Percentiles rank a stretch among this genome's conserved stretches.
Evolutionary conservation across 345 rosid species (phyloP).

Genomic region (Brassica rapa): DNA sequence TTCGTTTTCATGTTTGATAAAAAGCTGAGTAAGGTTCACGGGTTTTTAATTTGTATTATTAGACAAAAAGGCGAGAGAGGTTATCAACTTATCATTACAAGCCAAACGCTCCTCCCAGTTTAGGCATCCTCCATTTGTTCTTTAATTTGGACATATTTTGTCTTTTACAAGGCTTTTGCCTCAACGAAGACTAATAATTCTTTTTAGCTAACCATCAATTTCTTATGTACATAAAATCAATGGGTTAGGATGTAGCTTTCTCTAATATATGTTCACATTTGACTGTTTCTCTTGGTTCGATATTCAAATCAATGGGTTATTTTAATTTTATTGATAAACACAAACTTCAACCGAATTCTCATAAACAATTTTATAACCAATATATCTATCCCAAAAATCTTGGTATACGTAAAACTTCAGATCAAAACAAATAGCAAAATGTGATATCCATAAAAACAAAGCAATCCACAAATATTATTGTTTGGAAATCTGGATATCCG

Average conservation of each 20-base stretch:
- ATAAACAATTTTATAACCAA: not conserved
- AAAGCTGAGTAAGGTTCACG: constrained; percentile 18
- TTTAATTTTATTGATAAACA: not conserved
- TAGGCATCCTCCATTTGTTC: constrained; percentile 10
- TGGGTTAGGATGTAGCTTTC: not conserved
- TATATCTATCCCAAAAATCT: too few relatives aligned
- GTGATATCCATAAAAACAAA: too few relatives aligned
- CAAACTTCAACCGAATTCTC: not conserved
- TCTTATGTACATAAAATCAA: not conserved
- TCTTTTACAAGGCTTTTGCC: constrained; percentile 19
- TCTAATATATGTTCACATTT: not conserved
- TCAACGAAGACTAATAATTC: constrained; percentile 1
- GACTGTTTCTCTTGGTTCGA: not conserved
- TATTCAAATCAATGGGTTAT: not conserved
- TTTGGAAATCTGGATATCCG: too few relatives aligned
- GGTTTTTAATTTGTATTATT: not conserved
- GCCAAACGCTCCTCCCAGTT: constrained; percentile 24
- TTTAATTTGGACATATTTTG: constrained; percentile 4
- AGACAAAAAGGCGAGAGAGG: not conserved
- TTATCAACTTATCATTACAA: constrained; percentile 11
- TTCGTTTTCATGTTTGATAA: too few relatives aligned
- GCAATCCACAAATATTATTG: too few relatives aligned
- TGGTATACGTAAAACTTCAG: too few relatives aligned
- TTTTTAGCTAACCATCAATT: constrained; percentile 19
- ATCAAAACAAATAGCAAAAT: too few relatives aligned